Base-by-base conservation (phyloP, 2,329 filamentous ascomycete species). In the Penicillium capsulatum region DNA sequence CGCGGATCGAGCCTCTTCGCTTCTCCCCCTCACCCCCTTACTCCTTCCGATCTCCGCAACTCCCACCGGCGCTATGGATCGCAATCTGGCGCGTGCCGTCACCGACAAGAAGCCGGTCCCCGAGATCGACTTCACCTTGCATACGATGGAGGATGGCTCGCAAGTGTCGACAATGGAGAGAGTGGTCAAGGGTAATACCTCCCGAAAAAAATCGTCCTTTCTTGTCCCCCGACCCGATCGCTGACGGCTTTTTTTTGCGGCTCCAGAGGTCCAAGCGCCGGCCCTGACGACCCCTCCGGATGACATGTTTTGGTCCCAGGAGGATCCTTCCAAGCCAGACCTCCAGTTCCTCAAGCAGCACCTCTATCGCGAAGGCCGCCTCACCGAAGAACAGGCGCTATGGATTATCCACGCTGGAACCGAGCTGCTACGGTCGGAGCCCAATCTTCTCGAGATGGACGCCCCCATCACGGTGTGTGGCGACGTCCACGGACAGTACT, bases 401-500 rank as follows among this genome's bases (percentile, higher is more conserved):
- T 97, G 84, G 82, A 98, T 98, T 59, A 83, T 98, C 65, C 80
- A 81, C 57, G 82, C 84, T 56, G 92, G 91, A 47, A 89, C 88
- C 40, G 86, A 96, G 66, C 71, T 98, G 35, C 76, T 98, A 58
- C 84, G 84, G 61, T 76, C 83, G 47, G 92, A 98, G 71, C 91
- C 92, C 51, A 98, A 97, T 67, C 75, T 98, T 51, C 77, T 98
- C 54, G 92, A 98, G 75, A 98, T 98, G 92, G 92, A 98, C 67
- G 92, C 92, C 28, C 92, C 92, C 46, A 98, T 98, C 63, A 98
- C 92, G 7, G 92, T 98, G 35, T 98, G 92, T 60, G 92, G 92
- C 63, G 92, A 98, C 61, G 90, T 98, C 38, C 92, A 98, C 68
- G 92, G 92, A 54, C 92, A 98, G 71, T 98, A 97, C 73, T 98